Evolutionary conservation across 2,329 filamentous ascomycete species (phyloP).

Genomic region (Thelonectria olida): DNA sequence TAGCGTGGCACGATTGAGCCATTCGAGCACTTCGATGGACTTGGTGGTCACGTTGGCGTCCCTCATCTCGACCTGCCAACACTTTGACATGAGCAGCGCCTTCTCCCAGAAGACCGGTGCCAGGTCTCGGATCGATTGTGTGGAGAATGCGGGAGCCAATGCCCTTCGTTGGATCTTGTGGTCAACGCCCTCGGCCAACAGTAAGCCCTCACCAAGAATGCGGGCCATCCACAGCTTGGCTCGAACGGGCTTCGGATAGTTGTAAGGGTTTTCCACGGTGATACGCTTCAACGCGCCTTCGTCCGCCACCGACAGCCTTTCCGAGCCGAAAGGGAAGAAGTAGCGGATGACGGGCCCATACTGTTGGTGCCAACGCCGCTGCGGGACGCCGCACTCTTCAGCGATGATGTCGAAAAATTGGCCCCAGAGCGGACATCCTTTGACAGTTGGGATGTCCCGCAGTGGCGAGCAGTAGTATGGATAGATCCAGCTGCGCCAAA

Average conservation of each 20-base stretch:
- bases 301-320: background rate
- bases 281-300: background rate
- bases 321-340: background rate
- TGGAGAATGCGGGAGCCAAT: conserved; percentile 32
- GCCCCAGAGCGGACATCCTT: background rate
- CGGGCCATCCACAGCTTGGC: background rate
- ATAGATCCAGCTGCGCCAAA: background rate
- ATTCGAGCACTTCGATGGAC: conserved; percentile 23
- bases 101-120: conserved; percentile 29
- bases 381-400: background rate
- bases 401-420: background rate
- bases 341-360: background rate
- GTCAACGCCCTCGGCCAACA: background rate
- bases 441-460: background rate
- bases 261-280: background rate
- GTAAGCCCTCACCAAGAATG: background rate
- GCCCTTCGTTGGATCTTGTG: conserved; percentile 27
- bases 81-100: conserved; percentile 18
- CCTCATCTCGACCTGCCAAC: conserved; percentile 6
- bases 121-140: conserved; percentile 27
- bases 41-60: background rate
- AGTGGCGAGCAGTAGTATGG: background rate
- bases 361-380: background rate
- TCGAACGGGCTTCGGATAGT: background rate
- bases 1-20: conserved; percentile 36